Evolutionary conservation across 805 yeast genomes (phyloP).

Genomic region (Candida namnaoensis): DNA sequence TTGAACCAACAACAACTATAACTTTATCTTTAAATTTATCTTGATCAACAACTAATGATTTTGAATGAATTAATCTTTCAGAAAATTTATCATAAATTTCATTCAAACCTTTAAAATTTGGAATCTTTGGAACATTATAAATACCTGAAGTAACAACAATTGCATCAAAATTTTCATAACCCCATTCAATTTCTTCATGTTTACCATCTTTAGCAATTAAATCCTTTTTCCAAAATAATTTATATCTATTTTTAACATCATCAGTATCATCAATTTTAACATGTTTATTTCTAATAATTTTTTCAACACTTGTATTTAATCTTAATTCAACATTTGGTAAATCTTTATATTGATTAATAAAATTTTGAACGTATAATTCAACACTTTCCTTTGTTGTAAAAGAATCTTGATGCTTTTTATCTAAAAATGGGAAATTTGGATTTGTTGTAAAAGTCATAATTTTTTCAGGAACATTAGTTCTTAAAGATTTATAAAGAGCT

Average conservation of each 20-base stretch:
- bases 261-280: not conserved
- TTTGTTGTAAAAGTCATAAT: constrained; percentile 1
- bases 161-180: constrained; percentile 39
- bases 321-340: not conserved
- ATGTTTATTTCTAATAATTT: not conserved
- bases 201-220: not conserved
- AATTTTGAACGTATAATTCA: not conserved
- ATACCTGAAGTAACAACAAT: constrained; percentile 52
- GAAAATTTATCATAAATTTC: constrained; percentile 36
- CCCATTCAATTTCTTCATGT: constrained; percentile 23
- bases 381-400: not conserved
- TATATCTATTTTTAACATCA: constrained; percentile 14
- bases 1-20: constrained; percentile 34
- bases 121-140: constrained; percentile 46
- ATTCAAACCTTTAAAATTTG: constrained; percentile 23
- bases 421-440: not conserved
- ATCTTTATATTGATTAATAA: not conserved
- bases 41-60: constrained; percentile 29
- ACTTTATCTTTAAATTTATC: constrained; percentile 26
- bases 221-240: constrained; percentile 15
- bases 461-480: constrained; percentile 4
- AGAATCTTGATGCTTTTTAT: not conserved
- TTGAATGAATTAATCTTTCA: constrained; percentile 17
- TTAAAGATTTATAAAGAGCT: constrained; percentile 1
- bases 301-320: constrained; percentile 1